Base-by-base conservation (phyloP, 495 filamentous ascomycete species). In the Aspergillus asperescens region DNA sequence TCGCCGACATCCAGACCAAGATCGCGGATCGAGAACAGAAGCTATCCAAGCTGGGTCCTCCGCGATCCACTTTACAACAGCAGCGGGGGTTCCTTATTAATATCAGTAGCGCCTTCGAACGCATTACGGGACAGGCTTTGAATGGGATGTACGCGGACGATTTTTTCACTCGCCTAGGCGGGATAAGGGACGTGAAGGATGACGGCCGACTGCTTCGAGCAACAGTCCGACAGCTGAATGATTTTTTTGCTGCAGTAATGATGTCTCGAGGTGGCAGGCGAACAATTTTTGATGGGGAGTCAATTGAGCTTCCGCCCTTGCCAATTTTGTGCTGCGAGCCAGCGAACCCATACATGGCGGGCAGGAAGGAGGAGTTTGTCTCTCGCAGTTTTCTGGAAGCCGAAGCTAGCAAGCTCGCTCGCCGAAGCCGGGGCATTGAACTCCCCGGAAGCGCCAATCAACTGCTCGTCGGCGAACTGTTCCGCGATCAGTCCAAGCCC, bases 151-250 rank as follows among this genome's bases (percentile, higher is more conserved):
- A 87, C 52, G 61, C 56, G 16, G 66, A 79, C 52, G 32, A 57
- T 0, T 88, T 87, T 60, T 88, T 88, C 49, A n/a, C n/a, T n/a
- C n/a, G n/a, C n/a, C n/a, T n/a, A n/a, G 63, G 63, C 0, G 76
- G 71, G 0, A 54, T 65, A 22, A 19, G 60, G 5, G 16, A 45
- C 5, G 6, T 43, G 12, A 20, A 7, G 6, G 3, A 37, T n/a
- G 35, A 63, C 13, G 31, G 43, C 32, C 77, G 80, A 50, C 78
- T 81, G 8, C 65, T 89, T 7, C 77, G 86, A 8, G 83, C 85
- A 0, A 62, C 79, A 0, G 65, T 86, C 18, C 80, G 85, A 31
- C 75, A 81, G 27, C 56, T 80, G 16, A 81, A 81, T 50, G 61
- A 63, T n/a, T 62, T 70, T 0, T 89, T 89, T 45, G 75, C 79